These are phyloP conservation scores for Naumovozyma castellii DNA, from an alignment of 805 yeast genomes.

Conservation along the genomic window DNA sequence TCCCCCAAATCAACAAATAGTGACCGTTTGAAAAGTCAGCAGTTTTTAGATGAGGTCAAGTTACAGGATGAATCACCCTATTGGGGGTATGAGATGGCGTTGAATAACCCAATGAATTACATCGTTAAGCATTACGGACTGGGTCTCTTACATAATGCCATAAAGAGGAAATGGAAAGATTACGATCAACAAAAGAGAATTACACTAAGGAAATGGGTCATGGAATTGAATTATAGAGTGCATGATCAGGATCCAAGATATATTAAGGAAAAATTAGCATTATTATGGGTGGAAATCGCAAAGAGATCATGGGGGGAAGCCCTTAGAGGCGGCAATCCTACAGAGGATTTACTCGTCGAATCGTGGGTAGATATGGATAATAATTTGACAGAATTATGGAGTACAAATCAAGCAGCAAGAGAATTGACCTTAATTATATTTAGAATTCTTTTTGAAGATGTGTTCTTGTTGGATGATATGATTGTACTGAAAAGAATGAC, in stretches of 20 bases:
- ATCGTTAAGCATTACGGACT: constrained; percentile 88
- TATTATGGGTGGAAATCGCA: constrained; percentile 83
- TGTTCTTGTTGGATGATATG: constrained; percentile 85
- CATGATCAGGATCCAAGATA: constrained; percentile 72
- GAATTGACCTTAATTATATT: constrained; percentile 71
- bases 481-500: constrained; percentile 71
- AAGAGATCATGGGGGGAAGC: constrained; percentile 85
- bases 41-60: constrained; percentile 68
- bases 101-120: constrained; percentile 47
- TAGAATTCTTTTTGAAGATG: constrained; percentile 85
- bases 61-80: constrained; percentile 73
- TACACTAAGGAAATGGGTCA: constrained; percentile 75
- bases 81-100: constrained; percentile 85
- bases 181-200: constrained; percentile 51
- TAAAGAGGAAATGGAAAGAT: constrained; percentile 42
- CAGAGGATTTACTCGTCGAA: constrained; percentile 38
- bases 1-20: constrained; percentile 53
- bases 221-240: constrained; percentile 61
- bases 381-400: constrained; percentile 69
- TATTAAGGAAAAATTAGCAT: constrained; percentile 80
- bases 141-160: constrained; percentile 65
- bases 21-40: constrained; percentile 47
- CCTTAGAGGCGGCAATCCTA: constrained; percentile 31
- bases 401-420: constrained; percentile 48
- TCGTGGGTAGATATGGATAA: constrained; percentile 89